Conservation (phyloP, 2,329 filamentous ascomycete genomes). For the Penicillium sumatraense region DNA sequence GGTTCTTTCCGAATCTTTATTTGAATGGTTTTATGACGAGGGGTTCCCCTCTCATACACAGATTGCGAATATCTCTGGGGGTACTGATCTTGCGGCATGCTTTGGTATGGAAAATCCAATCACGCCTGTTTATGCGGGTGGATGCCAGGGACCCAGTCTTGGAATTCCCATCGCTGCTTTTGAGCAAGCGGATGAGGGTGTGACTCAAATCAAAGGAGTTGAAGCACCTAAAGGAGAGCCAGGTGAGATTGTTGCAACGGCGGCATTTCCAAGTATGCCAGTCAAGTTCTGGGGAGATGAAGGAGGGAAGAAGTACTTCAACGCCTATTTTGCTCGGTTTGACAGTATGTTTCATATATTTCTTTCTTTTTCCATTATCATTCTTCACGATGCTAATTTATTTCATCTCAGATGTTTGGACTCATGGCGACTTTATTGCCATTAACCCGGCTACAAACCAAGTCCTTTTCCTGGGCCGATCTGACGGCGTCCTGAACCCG, state of each 20-base stretch:
- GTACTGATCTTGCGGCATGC: conserved; percentile 35
- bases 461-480: conserved; percentile 36
- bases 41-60: conserved; percentile 71
- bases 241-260: conserved; percentile 73
- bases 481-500: conserved; percentile 80
- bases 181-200: conserved; percentile 51
- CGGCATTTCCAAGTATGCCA: conserved; percentile 77
- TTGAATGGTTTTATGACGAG: conserved; percentile 78
- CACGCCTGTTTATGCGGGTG: conserved; percentile 65
- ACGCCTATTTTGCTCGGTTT: conserved; percentile 31
- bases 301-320: conserved; percentile 59
- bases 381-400: background rate
- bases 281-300: conserved; percentile 62
- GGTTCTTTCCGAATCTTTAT: conserved; percentile 76
- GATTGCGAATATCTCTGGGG: conserved; percentile 49
- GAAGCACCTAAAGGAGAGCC: conserved; percentile 66
- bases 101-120: conserved; percentile 64
- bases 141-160: conserved; percentile 57
- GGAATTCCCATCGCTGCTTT: conserved; percentile 63
- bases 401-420: conserved; percentile 65
- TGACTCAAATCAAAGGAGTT: conserved; percentile 43
- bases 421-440: conserved; percentile 79
- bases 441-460: conserved; percentile 70
- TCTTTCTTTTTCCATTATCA: background rate
- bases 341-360: conserved; percentile 13